Conservation (phyloP, 2,329 filamentous ascomycete genomes). For the Myriangium duriaei region DNA sequence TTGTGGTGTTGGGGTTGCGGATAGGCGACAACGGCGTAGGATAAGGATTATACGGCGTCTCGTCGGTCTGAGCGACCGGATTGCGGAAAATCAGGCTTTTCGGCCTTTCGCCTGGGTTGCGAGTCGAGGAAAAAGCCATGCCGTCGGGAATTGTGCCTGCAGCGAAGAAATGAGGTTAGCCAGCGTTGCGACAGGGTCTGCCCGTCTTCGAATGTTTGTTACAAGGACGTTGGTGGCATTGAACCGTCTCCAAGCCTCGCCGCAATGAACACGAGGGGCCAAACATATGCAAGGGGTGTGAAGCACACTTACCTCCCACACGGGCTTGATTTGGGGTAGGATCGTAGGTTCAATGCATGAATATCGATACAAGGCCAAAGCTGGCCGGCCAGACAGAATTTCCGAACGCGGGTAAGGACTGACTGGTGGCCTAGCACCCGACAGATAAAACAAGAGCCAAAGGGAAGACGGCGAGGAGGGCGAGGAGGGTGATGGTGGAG, state of each 20-base stretch:
- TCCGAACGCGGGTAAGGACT: conserved; percentile 1
- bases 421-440: neutral
- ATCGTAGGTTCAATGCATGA: neutral
- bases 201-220: neutral
- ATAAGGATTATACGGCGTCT: conserved; percentile 61
- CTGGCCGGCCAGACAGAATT: neutral
- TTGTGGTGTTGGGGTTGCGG: conserved; percentile 20
- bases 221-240: too few species aligned
- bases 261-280: too few species aligned
- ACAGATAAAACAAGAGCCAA: neutral
- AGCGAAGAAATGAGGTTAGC: conserved; percentile 1
- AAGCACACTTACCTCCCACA: conserved; percentile 1
- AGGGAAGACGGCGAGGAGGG: neutral
- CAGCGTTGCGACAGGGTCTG: conserved; percentile 4
- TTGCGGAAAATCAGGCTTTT: conserved; percentile 69
- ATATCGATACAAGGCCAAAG: neutral
- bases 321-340: neutral
- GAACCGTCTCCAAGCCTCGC: too few species aligned
- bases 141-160: conserved; percentile 16
- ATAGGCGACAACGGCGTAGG: conserved; percentile 49
- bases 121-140: conserved; percentile 52
- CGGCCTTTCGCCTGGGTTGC: conserved; percentile 49
- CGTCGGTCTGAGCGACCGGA: conserved; percentile 66
- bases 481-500: neutral
- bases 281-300: too few species aligned